A percentile compares a stretch with the other conserved stretches of the same genome.
These are phyloP conservation scores for Vigna mungo DNA, from an alignment of 306 rosid genomes.

Conservation along the genomic window DNA sequence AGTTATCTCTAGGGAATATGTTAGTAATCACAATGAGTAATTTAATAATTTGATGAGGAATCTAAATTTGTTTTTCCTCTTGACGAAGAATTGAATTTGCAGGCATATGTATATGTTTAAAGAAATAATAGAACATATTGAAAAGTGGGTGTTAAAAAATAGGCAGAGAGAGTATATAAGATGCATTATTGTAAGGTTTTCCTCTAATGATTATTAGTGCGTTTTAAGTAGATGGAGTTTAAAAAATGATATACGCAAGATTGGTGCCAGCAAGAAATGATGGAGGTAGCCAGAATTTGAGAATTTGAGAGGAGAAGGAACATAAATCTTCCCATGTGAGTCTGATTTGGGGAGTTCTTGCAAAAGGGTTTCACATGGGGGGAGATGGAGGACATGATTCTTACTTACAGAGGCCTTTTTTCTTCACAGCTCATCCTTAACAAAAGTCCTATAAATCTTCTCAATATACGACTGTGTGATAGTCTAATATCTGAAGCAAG, in stretches of 20 bases:
- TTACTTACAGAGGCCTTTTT: slow-evolving; percentile 31
- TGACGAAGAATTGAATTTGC: slow-evolving; percentile 27
- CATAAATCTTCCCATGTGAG: slow-evolving; percentile 74
- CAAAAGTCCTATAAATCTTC: slow-evolving; percentile 49
- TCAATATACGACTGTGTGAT: slow-evolving; percentile 40
- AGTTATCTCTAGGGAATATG: slow-evolving; percentile 32
- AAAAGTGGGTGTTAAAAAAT: slow-evolving; percentile 49
- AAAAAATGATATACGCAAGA: slow-evolving; percentile 35
- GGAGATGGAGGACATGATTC: slow-evolving; percentile 69
- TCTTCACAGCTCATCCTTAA: slow-evolving; percentile 78
- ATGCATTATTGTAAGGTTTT: slow-evolving; percentile 54
- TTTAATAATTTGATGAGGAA: slow-evolving; percentile 31
- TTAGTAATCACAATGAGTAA: slow-evolving; percentile 8
- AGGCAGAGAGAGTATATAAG: slow-evolving; percentile 40
- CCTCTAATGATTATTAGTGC: slow-evolving; percentile 71
- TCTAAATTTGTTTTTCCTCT: neutral
- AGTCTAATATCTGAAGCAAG: slow-evolving; percentile 42
- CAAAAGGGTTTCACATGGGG: slow-evolving; percentile 85
- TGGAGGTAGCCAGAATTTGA: slow-evolving; percentile 48
- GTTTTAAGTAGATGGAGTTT: slow-evolving; percentile 49
- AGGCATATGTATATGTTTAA: neutral
- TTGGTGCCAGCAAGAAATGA: slow-evolving; percentile 63
- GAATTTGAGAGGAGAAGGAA: slow-evolving; percentile 47
- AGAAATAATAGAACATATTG: neutral
- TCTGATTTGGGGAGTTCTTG: slow-evolving; percentile 68